Conservation (phyloP, 164 flowering plant species). For the Aristolochia contorta region DNA sequence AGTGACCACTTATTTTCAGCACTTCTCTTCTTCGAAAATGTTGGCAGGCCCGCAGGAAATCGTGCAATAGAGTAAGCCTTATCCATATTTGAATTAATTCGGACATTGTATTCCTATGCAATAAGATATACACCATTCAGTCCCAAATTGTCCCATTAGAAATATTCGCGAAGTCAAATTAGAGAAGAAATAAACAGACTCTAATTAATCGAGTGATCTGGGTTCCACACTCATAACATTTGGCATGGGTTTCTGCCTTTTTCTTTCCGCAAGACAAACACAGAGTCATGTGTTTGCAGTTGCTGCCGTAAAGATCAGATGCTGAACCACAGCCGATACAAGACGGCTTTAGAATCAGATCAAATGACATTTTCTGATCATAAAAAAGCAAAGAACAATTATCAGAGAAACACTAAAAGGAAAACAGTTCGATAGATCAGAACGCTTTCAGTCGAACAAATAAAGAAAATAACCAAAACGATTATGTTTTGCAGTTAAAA, state of each 20-base stretch:
- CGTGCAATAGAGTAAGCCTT: slow-evolving; percentile 79
- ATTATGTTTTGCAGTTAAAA: too few species aligned
- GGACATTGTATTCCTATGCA: slow-evolving; percentile 75
- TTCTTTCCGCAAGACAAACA: slow-evolving; percentile 72
- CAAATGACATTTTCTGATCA: slow-evolving; percentile 43
- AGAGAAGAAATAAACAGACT: slow-evolving; percentile 19
- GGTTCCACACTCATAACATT: slow-evolving; percentile 72
- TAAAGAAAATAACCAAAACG: too few species aligned
- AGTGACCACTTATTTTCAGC: slow-evolving; percentile 77
- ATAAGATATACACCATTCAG: neutral
- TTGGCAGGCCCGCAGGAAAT: slow-evolving; percentile 72
- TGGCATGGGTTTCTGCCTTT: slow-evolving; percentile 55
- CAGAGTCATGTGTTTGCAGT: slow-evolving; percentile 94
- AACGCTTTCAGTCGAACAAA: too few species aligned
- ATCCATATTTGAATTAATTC: slow-evolving; percentile 54
- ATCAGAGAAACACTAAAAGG: too few species aligned
- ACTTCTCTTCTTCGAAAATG: slow-evolving; percentile 74
- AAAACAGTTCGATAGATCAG: too few species aligned
- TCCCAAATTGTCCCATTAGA: neutral
- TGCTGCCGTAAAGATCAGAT: slow-evolving; percentile 77
- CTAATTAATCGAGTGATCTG: slow-evolving; percentile 64
- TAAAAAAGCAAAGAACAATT: too few species aligned
- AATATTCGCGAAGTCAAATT: neutral
- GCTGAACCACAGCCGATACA: slow-evolving; percentile 68
- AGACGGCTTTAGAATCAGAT: slow-evolving; percentile 59